phyloP scores from a whole-genome alignment of 177 flowering plant genomes.

The Tripterygium wilfordii region DNA sequence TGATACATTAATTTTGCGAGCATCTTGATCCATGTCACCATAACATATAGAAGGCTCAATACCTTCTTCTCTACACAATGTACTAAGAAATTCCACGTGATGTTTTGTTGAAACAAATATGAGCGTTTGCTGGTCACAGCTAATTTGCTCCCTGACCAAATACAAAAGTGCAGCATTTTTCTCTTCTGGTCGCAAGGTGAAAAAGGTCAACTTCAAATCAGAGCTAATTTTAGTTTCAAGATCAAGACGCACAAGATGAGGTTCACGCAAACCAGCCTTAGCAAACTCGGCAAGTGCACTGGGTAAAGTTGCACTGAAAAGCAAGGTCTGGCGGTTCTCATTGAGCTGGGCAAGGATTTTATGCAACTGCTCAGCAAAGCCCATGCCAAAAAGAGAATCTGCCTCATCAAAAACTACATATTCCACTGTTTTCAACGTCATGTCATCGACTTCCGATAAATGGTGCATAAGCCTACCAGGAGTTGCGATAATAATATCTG shows the following conservation, averaged over 20 bases:
- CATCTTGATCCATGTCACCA: conserved; percentile 99
- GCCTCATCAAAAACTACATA: conserved; percentile 99
- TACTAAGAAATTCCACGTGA: conserved; percentile 84
- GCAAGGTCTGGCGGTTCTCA: conserved; percentile 90
- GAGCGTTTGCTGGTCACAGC: conserved; percentile 72
- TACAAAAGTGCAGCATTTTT: conserved; percentile 80
- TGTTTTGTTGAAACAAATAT: conserved; percentile 94
- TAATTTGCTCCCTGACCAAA: conserved; percentile 79
- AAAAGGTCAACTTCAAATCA: conserved; percentile 69
- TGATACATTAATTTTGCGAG: conserved; percentile 82
- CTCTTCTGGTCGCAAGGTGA: conserved; percentile 86
- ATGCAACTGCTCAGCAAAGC: conserved; percentile 96
- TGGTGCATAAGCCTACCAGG: conserved; percentile 99
- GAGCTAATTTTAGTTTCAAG: conserved; percentile 90
- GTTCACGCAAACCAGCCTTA: conserved; percentile 93
- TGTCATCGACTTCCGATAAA: conserved; percentile 85
- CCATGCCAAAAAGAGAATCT: conserved; percentile 88
- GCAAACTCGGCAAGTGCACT: conserved; percentile 98
- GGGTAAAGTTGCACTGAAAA: conserved; percentile 95
- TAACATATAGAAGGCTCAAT: conserved; percentile 89
- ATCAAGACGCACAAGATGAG: conserved; percentile 88
- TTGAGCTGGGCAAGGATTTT: conserved; percentile 69
- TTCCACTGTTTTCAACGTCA: conserved; percentile 83
- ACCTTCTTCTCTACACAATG: conserved; percentile 67
- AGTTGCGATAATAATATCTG: conserved; percentile 97